Evolutionary conservation across 805 yeast genomes (phyloP).

Genomic region (Saccharomycopsis sp.): DNA sequence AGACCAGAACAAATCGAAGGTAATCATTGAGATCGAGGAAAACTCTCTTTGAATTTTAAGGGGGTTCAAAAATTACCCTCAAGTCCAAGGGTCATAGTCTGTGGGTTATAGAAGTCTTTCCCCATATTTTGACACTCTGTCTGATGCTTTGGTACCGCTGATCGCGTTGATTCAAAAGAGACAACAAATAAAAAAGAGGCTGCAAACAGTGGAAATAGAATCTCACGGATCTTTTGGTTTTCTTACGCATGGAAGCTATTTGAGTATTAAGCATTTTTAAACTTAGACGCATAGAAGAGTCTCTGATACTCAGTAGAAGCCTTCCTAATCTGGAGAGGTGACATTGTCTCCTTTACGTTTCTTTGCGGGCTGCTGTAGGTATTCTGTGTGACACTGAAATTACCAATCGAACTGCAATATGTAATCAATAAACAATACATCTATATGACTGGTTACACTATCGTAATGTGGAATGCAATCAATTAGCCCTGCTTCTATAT

Average conservation of each 20-base stretch:
- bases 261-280: background rate
- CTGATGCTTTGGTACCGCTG: no score
- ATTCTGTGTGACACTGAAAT: background rate
- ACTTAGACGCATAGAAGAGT: background rate
- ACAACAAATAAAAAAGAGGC: background rate
- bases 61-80: no score
- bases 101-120: no score
- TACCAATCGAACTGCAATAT: no score
- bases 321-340: background rate
- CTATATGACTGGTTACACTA: no score
- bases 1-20: background rate
- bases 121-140: no score
- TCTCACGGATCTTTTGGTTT: background rate
- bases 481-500: background rate
- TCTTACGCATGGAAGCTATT: background rate
- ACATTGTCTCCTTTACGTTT: background rate
- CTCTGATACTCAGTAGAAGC: background rate
- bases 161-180: background rate
- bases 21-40: no score
- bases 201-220: background rate
- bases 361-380: no score
- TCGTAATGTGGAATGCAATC: no score
- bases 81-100: no score
- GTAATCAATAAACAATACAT: no score
- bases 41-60: no score